Base-by-base conservation (phyloP, 257 asterid species). In the Penstemon davidsonii region DNA sequence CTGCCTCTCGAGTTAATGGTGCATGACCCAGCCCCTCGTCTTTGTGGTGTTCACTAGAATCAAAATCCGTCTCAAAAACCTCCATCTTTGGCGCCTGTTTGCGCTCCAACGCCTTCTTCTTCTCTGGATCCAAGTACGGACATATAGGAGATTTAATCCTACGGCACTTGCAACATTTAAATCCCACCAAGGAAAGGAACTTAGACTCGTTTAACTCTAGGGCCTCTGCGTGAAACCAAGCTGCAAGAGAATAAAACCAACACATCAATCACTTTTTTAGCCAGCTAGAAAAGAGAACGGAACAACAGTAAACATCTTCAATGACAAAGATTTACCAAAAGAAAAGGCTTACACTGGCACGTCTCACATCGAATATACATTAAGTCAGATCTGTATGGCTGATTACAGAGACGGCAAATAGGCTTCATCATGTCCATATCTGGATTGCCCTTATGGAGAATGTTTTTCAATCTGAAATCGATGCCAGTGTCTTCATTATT, bases 221-320 rank as follows among this genome's bases (percentile, higher is more conserved):
- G 33, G 97, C 81, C 58, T 84, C 97, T 55, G 92, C 97, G 75
- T 90, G 97, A 73, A 65, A 86, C 98, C 98, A 91, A 80, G 63
- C 98, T 91, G 91, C 70, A 62, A 73, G 47, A 37, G 71, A 57
- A 77, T 42, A 67, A 70, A 59, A 51, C 52, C 43, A 71, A 77
- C 64, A 71, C 33, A 60, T 70, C n/a, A 67, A 63, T 60, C 64
- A 54, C 66, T 65, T 64, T 57, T 25, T 25, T 39, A 50, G 11
- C 51, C 15, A 60, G 12, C 43, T n/a, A 69, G 40, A 59, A 49
- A 6, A 12, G n/a, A 19, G 8, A 40, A 19, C 18, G 68, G 52
- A 55, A 18, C 13, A 57, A 44, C 13, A 13, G 59, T 19, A 60
- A 64, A 69, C n/a, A 84, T 62, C 45, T 69, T 18, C 66, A 53